Percentiles rank a stretch among this genome's conserved stretches.
Conservation (phyloP, 352 stramenopile species). For the Elongisporangium prolatum region DNA sequence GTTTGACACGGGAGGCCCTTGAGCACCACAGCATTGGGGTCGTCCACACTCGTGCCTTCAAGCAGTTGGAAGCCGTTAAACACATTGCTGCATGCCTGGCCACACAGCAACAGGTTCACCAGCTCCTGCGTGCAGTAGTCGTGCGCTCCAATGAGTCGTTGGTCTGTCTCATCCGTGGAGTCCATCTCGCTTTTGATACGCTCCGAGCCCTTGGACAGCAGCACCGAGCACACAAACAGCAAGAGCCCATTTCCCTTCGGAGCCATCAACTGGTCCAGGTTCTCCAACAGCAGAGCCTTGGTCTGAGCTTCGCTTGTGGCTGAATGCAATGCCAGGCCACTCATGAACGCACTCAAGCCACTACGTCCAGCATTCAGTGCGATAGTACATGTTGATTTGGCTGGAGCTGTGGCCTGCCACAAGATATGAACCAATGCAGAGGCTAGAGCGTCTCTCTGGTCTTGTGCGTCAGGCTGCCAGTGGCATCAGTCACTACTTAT, state of each 20-base stretch:
- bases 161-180: conserved; percentile 34
- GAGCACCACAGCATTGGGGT: conserved; percentile 61
- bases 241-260: conserved; percentile 63
- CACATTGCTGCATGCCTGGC: conserved; percentile 91
- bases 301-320: conserved; percentile 29
- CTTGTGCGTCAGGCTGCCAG: conserved; percentile 26
- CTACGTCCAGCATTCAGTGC: conserved; percentile 9
- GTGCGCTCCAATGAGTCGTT: conserved; percentile 77
- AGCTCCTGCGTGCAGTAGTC: conserved; percentile 94
- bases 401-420: conserved; percentile 40
- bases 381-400: conserved; percentile 9
- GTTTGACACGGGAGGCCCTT: conserved; percentile 52
- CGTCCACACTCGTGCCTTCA: conserved; percentile 49
- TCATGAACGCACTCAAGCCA: conserved; percentile 37
- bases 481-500: conserved; percentile 2
- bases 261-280: conserved; percentile 43
- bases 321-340: conserved; percentile 26
- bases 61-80: conserved; percentile 90
- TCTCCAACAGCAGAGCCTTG: conserved; percentile 21
- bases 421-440: conserved; percentile 59
- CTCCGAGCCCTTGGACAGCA: conserved; percentile 57
- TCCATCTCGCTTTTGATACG: conserved; percentile 86
- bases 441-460: conserved; percentile 40
- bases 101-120: conserved; percentile 94
- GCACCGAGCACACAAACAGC: conserved; percentile 60